phyloP scores from a whole-genome alignment of 2,329 filamentous ascomycete genomes.

The Penicillium occitanis region DNA sequence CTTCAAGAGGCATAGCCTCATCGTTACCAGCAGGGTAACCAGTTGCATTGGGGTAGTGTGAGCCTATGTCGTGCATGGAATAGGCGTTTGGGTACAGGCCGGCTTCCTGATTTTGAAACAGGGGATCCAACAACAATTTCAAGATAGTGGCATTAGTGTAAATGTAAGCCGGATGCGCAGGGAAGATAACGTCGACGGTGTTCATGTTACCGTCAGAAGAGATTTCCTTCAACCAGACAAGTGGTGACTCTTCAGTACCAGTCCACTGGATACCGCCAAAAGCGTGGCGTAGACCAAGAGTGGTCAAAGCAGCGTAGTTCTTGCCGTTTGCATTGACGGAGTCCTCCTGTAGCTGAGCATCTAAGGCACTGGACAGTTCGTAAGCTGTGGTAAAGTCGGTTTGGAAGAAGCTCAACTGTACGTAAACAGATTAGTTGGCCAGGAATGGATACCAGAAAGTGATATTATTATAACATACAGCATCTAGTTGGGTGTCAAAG shows the following conservation, averaged over 20 bases:
- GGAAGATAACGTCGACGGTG: constrained; percentile 44
- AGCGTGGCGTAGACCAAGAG: constrained; percentile 53
- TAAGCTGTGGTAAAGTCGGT: constrained; percentile 44
- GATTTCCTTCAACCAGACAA: constrained; percentile 49
- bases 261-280: constrained; percentile 54
- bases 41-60: constrained; percentile 39
- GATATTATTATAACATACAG: constrained; percentile 27
- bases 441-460: neutral
- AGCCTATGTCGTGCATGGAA: constrained; percentile 39
- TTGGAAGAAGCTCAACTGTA: constrained; percentile 47
- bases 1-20: constrained; percentile 41
- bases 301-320: constrained; percentile 52
- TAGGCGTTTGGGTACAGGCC: constrained; percentile 36
- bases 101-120: constrained; percentile 40
- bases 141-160: constrained; percentile 41
- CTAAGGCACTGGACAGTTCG: constrained; percentile 40
- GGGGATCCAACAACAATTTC: constrained; percentile 41
- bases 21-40: constrained; percentile 34
- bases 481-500: constrained; percentile 43
- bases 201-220: constrained; percentile 44
- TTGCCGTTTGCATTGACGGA: constrained; percentile 47
- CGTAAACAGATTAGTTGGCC: too few species aligned
- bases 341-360: constrained; percentile 45
- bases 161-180: constrained; percentile 43
- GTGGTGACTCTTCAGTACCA: constrained; percentile 43